Evolutionary conservation across 2,329 filamentous ascomycete species (phyloP), one percentile per base, ranked within the genome.

Genomic region (Arthrobotrys sinensis): DNA sequence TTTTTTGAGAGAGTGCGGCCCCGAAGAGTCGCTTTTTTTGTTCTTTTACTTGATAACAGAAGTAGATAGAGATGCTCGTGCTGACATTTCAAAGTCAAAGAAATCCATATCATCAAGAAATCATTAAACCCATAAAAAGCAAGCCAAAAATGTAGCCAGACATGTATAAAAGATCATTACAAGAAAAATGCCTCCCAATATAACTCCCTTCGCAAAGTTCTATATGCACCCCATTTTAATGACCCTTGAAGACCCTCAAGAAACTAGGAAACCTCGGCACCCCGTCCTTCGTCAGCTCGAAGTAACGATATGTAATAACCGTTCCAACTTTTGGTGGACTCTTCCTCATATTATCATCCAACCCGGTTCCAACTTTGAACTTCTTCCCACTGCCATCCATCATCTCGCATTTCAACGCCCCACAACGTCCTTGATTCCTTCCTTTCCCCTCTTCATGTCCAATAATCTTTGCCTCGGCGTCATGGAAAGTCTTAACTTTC

Each of bases 401-500:
- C 81, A 82, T 82, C 76, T 82, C 81, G 16, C 80, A 81, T 48
- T 79, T 80, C 52, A 82, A 62, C 1, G 81, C 81, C 0, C 81
- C 81, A 10, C 76, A 80, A 7, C 80, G 66, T n/a, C 80, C 69
- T 4, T 70, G 46, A 76, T 82, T 82, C 69, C 81, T 82, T 8
- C 81, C 81, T 19, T 79, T 68, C 3, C 81, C 81, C n/a, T 73
- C 55, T 38, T 82, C 81, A 36, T 82, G 80, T 5, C 79, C 81
- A 21, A 81, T 79, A 19, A 82, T 80, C n/a, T 82, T 80, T 7
- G 81, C 81, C 53, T 82, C 81, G 6, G 81, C 81, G 36, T 82
- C 81, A 14, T 80, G 76, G 57, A 82, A 82, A 24, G 70, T 80
- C 76, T 82, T 82, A 3, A 82, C 81, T 45, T 82, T 82, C 19